These are phyloP conservation scores for Guillardia theta DNA, from an alignment of 78 protist genomes.

Conservation along the genomic window DNA sequence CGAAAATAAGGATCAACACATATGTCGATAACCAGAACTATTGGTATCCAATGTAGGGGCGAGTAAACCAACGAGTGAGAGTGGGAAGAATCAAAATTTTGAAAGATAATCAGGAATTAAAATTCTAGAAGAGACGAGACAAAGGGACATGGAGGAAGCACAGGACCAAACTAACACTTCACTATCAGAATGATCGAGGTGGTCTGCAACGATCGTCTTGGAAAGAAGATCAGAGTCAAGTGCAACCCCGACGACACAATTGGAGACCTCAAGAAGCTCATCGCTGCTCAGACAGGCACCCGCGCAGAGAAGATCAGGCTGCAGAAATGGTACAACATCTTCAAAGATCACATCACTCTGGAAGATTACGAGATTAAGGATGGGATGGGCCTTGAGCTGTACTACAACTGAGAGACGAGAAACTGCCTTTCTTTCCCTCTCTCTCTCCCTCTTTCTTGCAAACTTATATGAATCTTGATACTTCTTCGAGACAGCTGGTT, in stretches of 20 bases:
- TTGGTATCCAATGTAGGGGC: no score
- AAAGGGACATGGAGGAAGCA: background rate
- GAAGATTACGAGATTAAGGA: conserved; percentile 48
- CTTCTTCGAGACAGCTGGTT: no score
- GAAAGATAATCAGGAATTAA: no score
- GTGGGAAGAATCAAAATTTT: background rate
- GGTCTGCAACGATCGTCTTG: conserved; percentile 44
- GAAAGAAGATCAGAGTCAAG: conserved; percentile 26
- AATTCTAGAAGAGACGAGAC: background rate
- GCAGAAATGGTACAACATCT: conserved; percentile 51
- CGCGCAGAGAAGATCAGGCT: conserved; percentile 33
- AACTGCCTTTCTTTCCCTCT: no score
- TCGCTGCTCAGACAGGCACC: conserved; percentile 53
- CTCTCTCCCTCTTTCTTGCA: no score
- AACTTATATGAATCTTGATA: no score
- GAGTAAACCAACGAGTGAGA: background rate
- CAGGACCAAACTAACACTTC: no score
- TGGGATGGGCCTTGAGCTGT: conserved; percentile 38
- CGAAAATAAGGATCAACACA: no score
- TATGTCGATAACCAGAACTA: no score
- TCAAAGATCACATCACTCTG: conserved; percentile 47
- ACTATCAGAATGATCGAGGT: conserved; percentile 41
- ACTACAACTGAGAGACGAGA: conserved; percentile 29
- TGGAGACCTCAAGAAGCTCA: conserved; percentile 49
- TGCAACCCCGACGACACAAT: conserved; percentile 52